Percentiles rank a stretch among this genome's conserved stretches.
phyloP scores from a whole-genome alignment of 331 rosid genomes.

The Rhamnella rubrinervis region DNA sequence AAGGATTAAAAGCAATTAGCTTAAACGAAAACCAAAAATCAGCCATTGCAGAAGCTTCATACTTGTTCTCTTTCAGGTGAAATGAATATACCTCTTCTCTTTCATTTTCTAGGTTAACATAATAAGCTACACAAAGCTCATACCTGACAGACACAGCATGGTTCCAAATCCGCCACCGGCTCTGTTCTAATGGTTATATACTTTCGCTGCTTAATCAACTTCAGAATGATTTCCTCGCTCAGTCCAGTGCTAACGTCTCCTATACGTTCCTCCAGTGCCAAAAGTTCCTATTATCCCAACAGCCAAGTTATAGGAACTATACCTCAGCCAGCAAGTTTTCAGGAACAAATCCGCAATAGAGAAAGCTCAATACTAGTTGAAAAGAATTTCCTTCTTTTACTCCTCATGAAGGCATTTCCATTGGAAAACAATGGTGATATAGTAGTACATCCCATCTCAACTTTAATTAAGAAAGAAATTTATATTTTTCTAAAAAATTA shows the following conservation, averaged over 20 bases:
- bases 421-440: too few species aligned
- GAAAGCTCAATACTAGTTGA: background rate
- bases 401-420: too few species aligned
- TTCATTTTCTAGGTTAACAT: background rate
- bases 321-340: background rate
- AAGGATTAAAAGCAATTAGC: background rate
- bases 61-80: background rate
- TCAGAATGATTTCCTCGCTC: conserved; percentile 53
- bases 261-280: conserved; percentile 82
- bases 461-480: too few species aligned
- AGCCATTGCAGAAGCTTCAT: conserved; percentile 1
- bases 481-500: too few species aligned
- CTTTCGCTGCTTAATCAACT: conserved; percentile 53
- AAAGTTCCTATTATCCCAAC: conserved; percentile 56
- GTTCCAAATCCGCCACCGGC: conserved; percentile 48
- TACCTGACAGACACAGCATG: conserved; percentile 90
- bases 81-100: background rate
- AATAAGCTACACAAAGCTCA: conserved; percentile 7
- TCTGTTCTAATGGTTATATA: conserved; percentile 27
- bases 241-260: conserved; percentile 83
- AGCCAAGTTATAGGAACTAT: conserved; percentile 20
- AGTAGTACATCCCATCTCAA: too few species aligned
- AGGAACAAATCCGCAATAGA: background rate
- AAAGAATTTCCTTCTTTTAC: too few species aligned
- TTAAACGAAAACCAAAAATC: background rate